Evolutionary conservation across 2,329 filamentous ascomycete species (phyloP).

Genomic region (Lecanicillium sp.): DNA sequence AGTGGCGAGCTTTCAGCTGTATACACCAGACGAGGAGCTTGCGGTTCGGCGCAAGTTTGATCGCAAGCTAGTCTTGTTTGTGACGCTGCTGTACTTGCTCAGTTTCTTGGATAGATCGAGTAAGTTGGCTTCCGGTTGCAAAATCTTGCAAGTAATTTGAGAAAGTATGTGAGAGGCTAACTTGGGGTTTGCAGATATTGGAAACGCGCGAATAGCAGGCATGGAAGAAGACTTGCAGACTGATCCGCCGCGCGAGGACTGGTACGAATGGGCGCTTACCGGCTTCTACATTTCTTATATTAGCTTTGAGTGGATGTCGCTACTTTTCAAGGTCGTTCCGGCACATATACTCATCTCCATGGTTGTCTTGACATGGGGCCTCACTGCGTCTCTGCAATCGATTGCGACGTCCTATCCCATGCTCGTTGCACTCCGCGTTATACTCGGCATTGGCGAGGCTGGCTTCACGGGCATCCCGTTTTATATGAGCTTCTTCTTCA

Average conservation of each 20-base stretch:
- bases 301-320: constrained; percentile 55
- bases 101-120: constrained; percentile 82
- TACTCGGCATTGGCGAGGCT: constrained; percentile 57
- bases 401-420: constrained; percentile 55
- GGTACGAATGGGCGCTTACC: constrained; percentile 53
- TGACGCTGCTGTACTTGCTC: constrained; percentile 75
- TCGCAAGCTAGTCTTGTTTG: constrained; percentile 66
- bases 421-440: constrained; percentile 44
- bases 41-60: constrained; percentile 69
- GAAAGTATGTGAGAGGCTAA: too few relatives aligned
- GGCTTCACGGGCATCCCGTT: constrained; percentile 57
- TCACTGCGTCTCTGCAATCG: constrained; percentile 66
- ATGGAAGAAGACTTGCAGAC: constrained; percentile 54
- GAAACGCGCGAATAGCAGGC: constrained; percentile 55
- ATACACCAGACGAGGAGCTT: constrained; percentile 61
- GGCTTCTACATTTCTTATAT: constrained; percentile 58
- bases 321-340: constrained; percentile 52
- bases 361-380: constrained; percentile 71
- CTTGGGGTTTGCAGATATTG: constrained; percentile 54
- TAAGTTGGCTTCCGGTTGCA: too few relatives aligned
- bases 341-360: constrained; percentile 50
- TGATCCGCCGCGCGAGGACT: constrained; percentile 31
- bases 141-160: too few relatives aligned
- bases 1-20: constrained; percentile 30
- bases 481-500: constrained; percentile 58